Evolutionary conservation across 768 basidiomycete genomes (phyloP).

Genomic region (Tephrocybe sp.): DNA sequence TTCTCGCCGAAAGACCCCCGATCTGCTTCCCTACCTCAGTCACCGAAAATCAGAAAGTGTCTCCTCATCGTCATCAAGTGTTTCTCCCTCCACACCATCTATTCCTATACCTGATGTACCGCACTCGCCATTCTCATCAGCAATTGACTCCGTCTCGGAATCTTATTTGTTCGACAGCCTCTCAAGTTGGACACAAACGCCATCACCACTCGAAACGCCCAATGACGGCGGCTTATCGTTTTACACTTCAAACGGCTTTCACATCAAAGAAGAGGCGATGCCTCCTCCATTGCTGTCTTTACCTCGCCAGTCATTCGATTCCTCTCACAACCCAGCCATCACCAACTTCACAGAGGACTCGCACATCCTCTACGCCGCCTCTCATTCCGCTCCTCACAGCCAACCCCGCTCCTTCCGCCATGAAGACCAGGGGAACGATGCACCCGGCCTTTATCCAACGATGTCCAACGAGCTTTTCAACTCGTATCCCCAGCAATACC

Average conservation of each 20-base stretch:
- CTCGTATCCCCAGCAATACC: conserved; percentile 28
- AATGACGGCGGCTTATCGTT: conserved; percentile 15
- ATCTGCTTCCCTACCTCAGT: conserved; percentile 27
- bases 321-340: conserved; percentile 31
- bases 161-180: conserved; percentile 24
- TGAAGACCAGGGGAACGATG: conserved; percentile 8
- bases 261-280: conserved; percentile 20
- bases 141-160: conserved; percentile 21
- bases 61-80: conserved; percentile 38
- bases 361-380: conserved; percentile 20
- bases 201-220: conserved; percentile 16
- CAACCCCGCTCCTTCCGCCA: conserved; percentile 9
- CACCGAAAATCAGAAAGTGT: conserved; percentile 36
- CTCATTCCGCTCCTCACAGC: conserved; percentile 10
- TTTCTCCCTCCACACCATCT: conserved; percentile 38
- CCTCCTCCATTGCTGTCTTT: conserved; percentile 23
- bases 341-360: conserved; percentile 30
- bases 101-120: conserved; percentile 23
- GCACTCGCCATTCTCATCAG: conserved; percentile 23
- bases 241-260: conserved; percentile 17
- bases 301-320: conserved; percentile 30
- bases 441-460: conserved; percentile 13
- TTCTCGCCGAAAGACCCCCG: conserved; percentile 37
- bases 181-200: conserved; percentile 21
- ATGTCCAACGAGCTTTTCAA: conserved; percentile 20